phyloP scores from a whole-genome alignment of 1,284 basidiomycete genomes.

The Pholiota adiposa region DNA sequence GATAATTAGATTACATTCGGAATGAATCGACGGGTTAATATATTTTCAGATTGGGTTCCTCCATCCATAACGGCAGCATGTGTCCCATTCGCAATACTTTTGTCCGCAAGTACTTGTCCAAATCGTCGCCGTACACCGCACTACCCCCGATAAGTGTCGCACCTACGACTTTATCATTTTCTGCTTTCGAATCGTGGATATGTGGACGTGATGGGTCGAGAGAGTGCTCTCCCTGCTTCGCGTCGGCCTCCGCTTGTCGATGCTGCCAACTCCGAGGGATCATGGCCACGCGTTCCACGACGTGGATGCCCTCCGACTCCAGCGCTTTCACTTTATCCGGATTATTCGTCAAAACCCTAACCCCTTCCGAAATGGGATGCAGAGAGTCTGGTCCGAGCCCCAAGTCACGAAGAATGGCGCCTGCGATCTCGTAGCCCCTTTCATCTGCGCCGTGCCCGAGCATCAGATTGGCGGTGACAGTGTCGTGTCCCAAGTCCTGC shows the following conservation, averaged over 20 bases:
- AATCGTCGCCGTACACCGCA: conserved; percentile 81
- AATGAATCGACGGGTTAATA: conserved; percentile 14
- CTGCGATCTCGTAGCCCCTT: conserved; percentile 91
- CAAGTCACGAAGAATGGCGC: conserved; percentile 88
- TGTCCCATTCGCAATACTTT: conserved; percentile 98
- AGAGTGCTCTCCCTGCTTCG: conserved; percentile 27
- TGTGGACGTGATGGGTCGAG: conserved; percentile 12
- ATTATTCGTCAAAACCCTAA: conserved; percentile 94
- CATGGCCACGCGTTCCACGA: conserved; percentile 92
- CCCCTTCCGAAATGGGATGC: conserved; percentile 46
- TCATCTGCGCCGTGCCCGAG: conserved; percentile 96
- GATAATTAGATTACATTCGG: conserved; percentile 15
- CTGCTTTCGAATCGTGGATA: conserved; percentile 26
- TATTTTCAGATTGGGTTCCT: conserved; percentile 31
- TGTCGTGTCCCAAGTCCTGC: conserved; percentile 98
- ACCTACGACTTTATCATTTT: conserved; percentile 58
- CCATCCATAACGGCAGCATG: conserved; percentile 72
- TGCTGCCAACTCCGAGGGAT: conserved; percentile 89
- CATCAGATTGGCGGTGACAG: conserved; percentile 95
- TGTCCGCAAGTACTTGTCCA: conserved; percentile 95
- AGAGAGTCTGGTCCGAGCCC: conserved; percentile 63
- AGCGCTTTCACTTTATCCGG: conserved; percentile 95
- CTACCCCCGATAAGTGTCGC: conserved; percentile 87
- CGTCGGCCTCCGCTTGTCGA: conserved; percentile 38
- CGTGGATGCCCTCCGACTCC: conserved; percentile 79